Evolutionary conservation across 345 rosid genomes (phyloP).

Genomic region (Dipteronia sinensis): DNA sequence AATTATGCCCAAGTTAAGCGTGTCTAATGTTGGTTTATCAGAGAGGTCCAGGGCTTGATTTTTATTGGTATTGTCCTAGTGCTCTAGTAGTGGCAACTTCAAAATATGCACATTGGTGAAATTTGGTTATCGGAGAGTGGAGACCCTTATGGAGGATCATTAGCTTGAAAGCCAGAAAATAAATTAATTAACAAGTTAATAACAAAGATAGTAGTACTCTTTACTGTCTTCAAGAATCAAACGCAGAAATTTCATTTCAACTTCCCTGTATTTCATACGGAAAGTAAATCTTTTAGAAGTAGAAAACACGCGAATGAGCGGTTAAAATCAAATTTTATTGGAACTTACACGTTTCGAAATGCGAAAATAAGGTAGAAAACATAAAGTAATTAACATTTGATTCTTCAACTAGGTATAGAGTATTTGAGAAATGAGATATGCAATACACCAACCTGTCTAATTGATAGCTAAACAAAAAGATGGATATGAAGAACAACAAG

Average conservation of each 20-base stretch:
- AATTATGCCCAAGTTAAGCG: no score
- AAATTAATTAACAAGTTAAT: no score
- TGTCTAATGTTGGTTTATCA: no score
- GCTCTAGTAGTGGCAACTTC: not conserved
- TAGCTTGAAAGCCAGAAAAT: no score
- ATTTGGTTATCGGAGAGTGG: not conserved
- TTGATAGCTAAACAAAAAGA: slow-evolving; percentile 45
- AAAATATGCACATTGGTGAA: not conserved
- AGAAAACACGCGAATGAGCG: not conserved
- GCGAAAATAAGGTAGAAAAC: not conserved
- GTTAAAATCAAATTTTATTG: no score
- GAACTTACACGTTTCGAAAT: not conserved
- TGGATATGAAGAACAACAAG: slow-evolving; percentile 72
- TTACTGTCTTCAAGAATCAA: not conserved
- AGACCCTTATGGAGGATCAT: not conserved
- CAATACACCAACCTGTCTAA: not conserved
- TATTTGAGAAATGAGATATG: not conserved
- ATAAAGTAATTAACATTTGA: not conserved
- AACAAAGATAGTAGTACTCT: not conserved
- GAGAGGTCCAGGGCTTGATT: not conserved
- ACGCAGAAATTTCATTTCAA: no score
- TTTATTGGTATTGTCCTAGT: no score
- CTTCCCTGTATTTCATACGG: no score
- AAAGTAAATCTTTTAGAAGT: not conserved
- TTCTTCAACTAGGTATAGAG: not conserved